Conservation (phyloP, 495 filamentous ascomycete genomes). For the Penicillium arizonense region DNA sequence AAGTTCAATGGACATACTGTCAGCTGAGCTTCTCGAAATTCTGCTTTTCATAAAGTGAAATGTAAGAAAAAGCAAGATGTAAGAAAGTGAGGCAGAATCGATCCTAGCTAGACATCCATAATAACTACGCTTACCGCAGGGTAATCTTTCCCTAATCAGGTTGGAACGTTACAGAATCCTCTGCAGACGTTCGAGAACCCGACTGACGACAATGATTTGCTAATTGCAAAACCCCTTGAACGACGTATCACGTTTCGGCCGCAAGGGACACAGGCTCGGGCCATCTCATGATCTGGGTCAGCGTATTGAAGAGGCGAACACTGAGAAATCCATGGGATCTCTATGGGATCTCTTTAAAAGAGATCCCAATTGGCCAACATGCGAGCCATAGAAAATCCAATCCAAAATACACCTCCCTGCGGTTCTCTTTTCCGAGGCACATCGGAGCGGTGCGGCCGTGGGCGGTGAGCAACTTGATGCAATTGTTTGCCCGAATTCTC, state of each 20-base stretch:
- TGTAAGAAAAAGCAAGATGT: too few species aligned
- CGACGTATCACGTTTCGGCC: neutral
- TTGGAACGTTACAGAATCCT: neutral
- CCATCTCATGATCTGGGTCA: neutral
- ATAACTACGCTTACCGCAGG: too few species aligned
- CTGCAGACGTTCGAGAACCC: neutral
- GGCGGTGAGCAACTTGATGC: slow-evolving; percentile 1
- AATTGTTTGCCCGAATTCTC: neutral
- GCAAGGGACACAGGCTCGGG: slow-evolving; percentile 2
- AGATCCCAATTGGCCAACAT: neutral
- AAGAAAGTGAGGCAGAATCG: neutral
- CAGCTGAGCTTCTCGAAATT: too few species aligned
- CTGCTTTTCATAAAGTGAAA: too few species aligned
- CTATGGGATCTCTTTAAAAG: too few species aligned
- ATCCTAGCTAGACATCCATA: neutral
- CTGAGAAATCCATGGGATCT: neutral
- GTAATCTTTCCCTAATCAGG: too few species aligned
- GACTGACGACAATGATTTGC: neutral
- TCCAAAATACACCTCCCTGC: neutral
- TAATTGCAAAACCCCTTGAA: neutral
- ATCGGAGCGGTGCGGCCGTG: neutral
- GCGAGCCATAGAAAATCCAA: neutral
- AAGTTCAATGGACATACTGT: too few species aligned
- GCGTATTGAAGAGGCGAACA: neutral
- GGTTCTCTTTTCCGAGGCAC: neutral